Percentiles rank a stretch among this genome's conserved stretches.
phyloP scores from a whole-genome alignment of 2,329 filamentous ascomycete genomes.

The Colletotrichum orchidophilum region DNA sequence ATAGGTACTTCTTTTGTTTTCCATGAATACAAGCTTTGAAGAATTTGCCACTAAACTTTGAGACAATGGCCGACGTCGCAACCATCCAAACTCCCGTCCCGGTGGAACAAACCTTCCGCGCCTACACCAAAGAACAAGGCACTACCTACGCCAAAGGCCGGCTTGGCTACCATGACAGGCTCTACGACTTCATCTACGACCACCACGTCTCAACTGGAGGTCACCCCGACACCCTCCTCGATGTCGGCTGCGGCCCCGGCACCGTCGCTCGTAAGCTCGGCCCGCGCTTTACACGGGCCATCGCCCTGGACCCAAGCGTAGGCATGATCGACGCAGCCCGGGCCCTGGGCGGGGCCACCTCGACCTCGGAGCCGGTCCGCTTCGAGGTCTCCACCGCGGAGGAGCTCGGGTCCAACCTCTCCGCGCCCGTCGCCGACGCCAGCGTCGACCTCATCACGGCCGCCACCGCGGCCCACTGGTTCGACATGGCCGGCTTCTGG shows the following conservation, averaged over 20 bases:
- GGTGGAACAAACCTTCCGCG: constrained; percentile 51
- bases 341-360: constrained; percentile 43
- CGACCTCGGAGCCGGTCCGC: constrained; percentile 43
- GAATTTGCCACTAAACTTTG: background rate
- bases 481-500: constrained; percentile 64
- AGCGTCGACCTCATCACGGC: constrained; percentile 60
- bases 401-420: constrained; percentile 45
- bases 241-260: constrained; percentile 68
- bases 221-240: constrained; percentile 52
- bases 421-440: constrained; percentile 40
- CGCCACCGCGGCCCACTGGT: constrained; percentile 66
- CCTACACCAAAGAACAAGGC: constrained; percentile 54
- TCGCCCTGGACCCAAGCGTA: constrained; percentile 61
- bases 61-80: constrained; percentile 9
- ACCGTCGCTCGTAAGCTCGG: constrained; percentile 56
- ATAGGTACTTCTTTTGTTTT: background rate
- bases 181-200: constrained; percentile 58
- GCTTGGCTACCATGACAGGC: constrained; percentile 50
- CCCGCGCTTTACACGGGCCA: constrained; percentile 52
- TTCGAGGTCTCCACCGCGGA: constrained; percentile 57
- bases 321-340: constrained; percentile 63
- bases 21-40: background rate
- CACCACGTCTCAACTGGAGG: constrained; percentile 59
- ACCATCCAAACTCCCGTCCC: background rate
- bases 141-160: constrained; percentile 54